Percentiles rank a stretch among this genome's conserved stretches.
Evolutionary conservation across 495 filamentous ascomycete species (phyloP).

Genomic region (Mycothermus thermophilus): DNA sequence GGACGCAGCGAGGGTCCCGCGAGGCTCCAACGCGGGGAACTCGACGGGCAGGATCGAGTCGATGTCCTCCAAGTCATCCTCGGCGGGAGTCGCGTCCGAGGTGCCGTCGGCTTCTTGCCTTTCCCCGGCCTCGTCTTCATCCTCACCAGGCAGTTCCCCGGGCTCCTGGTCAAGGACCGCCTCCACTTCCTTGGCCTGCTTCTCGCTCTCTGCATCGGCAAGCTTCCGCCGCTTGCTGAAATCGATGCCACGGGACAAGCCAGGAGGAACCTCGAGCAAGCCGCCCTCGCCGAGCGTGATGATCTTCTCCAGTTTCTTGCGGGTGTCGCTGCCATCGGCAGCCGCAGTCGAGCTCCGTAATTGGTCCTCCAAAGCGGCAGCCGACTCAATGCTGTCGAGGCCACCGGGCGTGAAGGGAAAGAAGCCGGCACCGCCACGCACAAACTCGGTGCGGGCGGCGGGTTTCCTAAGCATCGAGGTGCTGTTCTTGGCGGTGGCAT

Average conservation of each 20-base stretch:
- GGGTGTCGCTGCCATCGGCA: constrained; percentile 24
- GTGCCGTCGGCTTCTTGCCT: constrained; percentile 16
- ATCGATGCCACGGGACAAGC: constrained; percentile 64
- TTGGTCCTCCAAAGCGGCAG: constrained; percentile 62
- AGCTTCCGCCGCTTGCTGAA: constrained; percentile 50
- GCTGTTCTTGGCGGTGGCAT: constrained; percentile 90
- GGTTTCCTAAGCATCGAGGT: constrained; percentile 83
- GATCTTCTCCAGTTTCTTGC: constrained; percentile 54
- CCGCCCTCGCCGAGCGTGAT: constrained; percentile 74
- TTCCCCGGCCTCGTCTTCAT: constrained; percentile 24
- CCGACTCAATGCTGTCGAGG: constrained; percentile 70
- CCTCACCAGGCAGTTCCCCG: constrained; percentile 32
- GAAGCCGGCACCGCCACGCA: constrained; percentile 88
- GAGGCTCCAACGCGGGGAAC: constrained; percentile 85
- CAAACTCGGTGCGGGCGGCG: constrained; percentile 78
- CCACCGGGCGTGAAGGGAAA: constrained; percentile 93
- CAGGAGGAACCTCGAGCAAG: constrained; percentile 70
- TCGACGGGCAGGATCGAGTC: constrained; percentile 84
- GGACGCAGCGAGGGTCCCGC: constrained; percentile 55
- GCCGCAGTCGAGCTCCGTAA: constrained; percentile 20
- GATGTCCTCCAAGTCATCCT: constrained; percentile 60
- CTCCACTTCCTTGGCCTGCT: constrained; percentile 58
- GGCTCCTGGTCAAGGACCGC: constrained; percentile 59
- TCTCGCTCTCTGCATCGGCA: constrained; percentile 30
- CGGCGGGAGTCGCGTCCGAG: constrained; percentile 25